These are phyloP conservation scores for Symbiodinium natans DNA, from an alignment of 73 alveolate species.

Conservation along the genomic window DNA sequence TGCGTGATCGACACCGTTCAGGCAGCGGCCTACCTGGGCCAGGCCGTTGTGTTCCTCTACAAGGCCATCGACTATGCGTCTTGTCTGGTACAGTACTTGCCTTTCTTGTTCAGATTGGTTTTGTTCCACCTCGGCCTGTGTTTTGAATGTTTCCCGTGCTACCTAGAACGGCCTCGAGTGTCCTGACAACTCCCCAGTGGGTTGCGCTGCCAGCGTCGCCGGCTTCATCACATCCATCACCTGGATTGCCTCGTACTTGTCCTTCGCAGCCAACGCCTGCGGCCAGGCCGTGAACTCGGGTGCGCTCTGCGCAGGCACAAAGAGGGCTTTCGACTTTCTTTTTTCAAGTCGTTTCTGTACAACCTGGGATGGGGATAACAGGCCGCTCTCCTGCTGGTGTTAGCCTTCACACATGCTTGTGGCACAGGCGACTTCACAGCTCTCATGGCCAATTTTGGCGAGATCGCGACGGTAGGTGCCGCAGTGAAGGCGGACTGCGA, in stretches of 20 bases:
- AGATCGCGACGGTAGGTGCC: constrained; percentile 48
- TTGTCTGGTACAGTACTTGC: no score
- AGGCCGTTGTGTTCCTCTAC: constrained; percentile 7
- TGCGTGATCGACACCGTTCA: not conserved
- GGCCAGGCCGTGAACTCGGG: constrained; percentile 23
- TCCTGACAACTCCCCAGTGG: not conserved
- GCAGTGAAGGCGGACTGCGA: constrained; percentile 36
- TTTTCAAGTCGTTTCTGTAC: not conserved
- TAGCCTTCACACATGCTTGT: no score
- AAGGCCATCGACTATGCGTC: constrained; percentile 6
- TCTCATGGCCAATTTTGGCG: constrained; percentile 35
- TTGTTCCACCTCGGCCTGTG: no score
- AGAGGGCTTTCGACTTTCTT: no score
- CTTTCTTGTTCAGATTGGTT: no score
- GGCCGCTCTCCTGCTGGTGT: no score
- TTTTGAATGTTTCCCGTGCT: no score
- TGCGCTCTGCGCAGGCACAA: constrained; percentile 64
- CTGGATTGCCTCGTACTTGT: constrained; percentile 74
- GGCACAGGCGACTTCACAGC: constrained; percentile 35
- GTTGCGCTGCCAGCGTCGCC: constrained; percentile 57
- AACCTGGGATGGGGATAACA: no score
- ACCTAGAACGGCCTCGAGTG: not conserved
- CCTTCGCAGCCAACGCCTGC: constrained; percentile 83
- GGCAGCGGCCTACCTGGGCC: constrained; percentile 11
- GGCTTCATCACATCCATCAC: constrained; percentile 56